Conservation (phyloP, 306 rosid species). For the Spatholobus suberectus region DNA sequence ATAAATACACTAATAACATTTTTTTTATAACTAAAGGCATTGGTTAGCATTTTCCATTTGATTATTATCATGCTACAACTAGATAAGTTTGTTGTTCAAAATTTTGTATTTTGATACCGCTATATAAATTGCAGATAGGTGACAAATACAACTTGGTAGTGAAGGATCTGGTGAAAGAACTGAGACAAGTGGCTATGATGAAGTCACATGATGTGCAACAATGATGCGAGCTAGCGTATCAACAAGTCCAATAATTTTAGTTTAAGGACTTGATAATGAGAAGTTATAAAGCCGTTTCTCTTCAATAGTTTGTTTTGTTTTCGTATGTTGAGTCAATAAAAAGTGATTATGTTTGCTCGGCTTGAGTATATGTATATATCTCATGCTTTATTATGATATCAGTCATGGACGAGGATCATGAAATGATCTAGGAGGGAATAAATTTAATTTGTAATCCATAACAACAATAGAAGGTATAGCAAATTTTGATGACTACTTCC, state of each 20-base stretch:
- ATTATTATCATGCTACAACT: too few relatives aligned
- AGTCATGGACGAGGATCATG: not conserved
- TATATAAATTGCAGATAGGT: conserved; percentile 30
- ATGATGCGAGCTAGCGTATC: not conserved
- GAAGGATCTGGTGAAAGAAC: conserved; percentile 34
- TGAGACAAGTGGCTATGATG: conserved; percentile 20
- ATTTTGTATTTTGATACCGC: not conserved
- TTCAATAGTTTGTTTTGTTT: not conserved
- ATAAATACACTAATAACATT: too few relatives aligned
- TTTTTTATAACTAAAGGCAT: too few relatives aligned
- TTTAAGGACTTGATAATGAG: not conserved
- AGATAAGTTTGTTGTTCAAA: not conserved
- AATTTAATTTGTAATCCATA: too few relatives aligned
- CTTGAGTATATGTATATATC: not conserved
- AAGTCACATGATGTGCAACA: conserved; percentile 16
- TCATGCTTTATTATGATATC: conserved; percentile 10
- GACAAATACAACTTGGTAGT: conserved; percentile 21
- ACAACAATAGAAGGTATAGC: too few relatives aligned
- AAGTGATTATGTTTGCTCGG: not conserved
- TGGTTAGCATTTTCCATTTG: too few relatives aligned
- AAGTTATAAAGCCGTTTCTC: not conserved
- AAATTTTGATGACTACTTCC: too few relatives aligned
- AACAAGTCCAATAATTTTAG: conserved; percentile 16
- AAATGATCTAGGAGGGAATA: not conserved
- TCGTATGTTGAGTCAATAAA: not conserved